Evolutionary conservation across 2,329 filamentous ascomycete genomes (phyloP).

Genomic region (Dothideomycetes sp.): DNA sequence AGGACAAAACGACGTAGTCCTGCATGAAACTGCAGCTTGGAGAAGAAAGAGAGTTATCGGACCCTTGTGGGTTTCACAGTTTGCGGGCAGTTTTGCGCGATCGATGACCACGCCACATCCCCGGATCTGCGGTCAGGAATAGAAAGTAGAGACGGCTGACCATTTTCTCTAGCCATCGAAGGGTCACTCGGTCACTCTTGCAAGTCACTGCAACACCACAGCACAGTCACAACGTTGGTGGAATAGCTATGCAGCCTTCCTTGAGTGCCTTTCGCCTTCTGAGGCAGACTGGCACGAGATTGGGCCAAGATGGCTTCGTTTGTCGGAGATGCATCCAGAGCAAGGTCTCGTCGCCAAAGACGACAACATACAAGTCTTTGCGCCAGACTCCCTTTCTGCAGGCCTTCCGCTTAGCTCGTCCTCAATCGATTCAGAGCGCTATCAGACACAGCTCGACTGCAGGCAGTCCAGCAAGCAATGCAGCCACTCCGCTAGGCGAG

Average conservation of each 20-base stretch:
- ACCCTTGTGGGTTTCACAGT: too few species aligned
- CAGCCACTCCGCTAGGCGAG: conserved; percentile 19
- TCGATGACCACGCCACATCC: too few species aligned
- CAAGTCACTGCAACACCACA: too few species aligned
- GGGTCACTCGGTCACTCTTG: too few species aligned
- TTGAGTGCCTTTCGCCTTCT: background rate
- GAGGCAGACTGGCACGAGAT: background rate
- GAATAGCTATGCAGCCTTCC: background rate
- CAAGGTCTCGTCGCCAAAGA: conserved; percentile 9
- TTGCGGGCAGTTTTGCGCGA: too few species aligned
- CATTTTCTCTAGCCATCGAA: too few species aligned
- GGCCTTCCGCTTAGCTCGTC: conserved; percentile 17
- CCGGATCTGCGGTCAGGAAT: too few species aligned
- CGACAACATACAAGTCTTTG: conserved; percentile 13
- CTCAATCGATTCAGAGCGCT: conserved; percentile 12
- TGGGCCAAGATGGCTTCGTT: conserved; percentile 12
- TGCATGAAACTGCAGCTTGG: too few species aligned
- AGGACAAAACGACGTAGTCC: too few species aligned
- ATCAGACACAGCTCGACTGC: conserved; percentile 13
- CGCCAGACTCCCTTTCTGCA: conserved; percentile 22
- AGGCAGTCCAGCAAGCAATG: conserved; percentile 8
- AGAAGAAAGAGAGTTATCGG: too few species aligned
- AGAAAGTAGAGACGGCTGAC: too few species aligned
- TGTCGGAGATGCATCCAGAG: conserved; percentile 23
- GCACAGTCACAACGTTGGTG: background rate